phyloP scores from a whole-genome alignment of 306 rosid genomes.

The Dalbergia oliveri region DNA sequence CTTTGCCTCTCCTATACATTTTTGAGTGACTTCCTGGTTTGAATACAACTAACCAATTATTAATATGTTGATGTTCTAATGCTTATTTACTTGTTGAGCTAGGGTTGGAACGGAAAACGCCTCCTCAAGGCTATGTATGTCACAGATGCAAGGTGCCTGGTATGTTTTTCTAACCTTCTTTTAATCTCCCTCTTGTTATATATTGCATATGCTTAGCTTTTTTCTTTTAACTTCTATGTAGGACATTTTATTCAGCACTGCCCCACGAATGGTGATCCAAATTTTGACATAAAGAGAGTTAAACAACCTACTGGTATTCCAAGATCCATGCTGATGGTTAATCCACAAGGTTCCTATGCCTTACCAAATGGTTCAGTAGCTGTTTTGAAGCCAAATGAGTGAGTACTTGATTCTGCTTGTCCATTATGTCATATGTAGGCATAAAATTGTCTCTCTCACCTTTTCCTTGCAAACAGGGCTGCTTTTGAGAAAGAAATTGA shows the following conservation, averaged over 20 bases:
- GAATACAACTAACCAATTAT: not conserved
- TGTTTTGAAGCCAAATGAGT: slow-evolving; percentile 98
- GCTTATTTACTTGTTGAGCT: slow-evolving; percentile 47
- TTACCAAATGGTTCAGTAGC: slow-evolving; percentile 97
- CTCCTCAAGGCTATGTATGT: slow-evolving; percentile 97
- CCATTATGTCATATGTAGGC: slow-evolving; percentile 33
- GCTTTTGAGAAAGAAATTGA: slow-evolving; percentile 98
- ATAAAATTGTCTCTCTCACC: slow-evolving; percentile 14
- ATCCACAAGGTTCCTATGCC: slow-evolving; percentile 96
- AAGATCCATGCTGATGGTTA: slow-evolving; percentile 95
- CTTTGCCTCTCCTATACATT: slow-evolving; percentile 25
- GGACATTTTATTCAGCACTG: slow-evolving; percentile 99
- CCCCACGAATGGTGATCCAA: slow-evolving; percentile 98
- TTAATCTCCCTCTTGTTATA: slow-evolving; percentile 15
- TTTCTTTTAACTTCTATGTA: slow-evolving; percentile 44
- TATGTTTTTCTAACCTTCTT: slow-evolving; percentile 52
- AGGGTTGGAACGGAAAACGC: slow-evolving; percentile 93
- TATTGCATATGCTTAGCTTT: slow-evolving; percentile 23
- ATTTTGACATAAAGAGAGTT: slow-evolving; percentile 83
- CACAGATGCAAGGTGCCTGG: slow-evolving; percentile 98
- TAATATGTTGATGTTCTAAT: slow-evolving; percentile 36
- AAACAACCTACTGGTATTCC: slow-evolving; percentile 99
- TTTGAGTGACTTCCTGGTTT: slow-evolving; percentile 30
- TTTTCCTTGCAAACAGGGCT: slow-evolving; percentile 68
- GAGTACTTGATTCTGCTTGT: slow-evolving; percentile 46